These are phyloP conservation scores for Cytospora schulzeri DNA, from an alignment of 2,329 filamentous ascomycete genomes.

Conservation along the genomic window DNA sequence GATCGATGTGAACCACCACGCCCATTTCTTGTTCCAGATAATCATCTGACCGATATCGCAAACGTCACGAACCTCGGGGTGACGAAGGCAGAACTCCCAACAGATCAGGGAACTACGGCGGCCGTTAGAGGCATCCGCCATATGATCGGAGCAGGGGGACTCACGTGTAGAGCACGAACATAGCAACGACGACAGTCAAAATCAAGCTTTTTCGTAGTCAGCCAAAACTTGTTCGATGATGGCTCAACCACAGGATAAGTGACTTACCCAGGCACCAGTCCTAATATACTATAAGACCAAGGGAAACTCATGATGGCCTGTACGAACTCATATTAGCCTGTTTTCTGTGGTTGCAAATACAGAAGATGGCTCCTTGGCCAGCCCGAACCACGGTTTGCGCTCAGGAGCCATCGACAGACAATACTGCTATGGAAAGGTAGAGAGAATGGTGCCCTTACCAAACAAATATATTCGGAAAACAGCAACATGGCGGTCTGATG, in stretches of 20 bases:
- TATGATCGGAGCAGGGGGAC: slow-evolving; percentile 59
- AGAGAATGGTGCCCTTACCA: slow-evolving; percentile 44
- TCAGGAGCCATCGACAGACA: not conserved
- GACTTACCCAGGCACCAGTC: slow-evolving; percentile 73
- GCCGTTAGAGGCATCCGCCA: slow-evolving; percentile 21
- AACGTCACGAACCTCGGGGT: slow-evolving; percentile 89
- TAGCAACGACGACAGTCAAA: slow-evolving; percentile 76
- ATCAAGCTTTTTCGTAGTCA: slow-evolving; percentile 57
- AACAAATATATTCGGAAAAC: slow-evolving; percentile 93
- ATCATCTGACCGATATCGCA: slow-evolving; percentile 96
- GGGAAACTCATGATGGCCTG: slow-evolving; percentile 89
- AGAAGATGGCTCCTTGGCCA: not conserved
- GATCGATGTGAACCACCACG: slow-evolving; percentile 68
- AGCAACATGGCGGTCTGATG: slow-evolving; percentile 77
- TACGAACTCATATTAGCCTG: slow-evolving; percentile 36
- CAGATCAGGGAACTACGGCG: slow-evolving; percentile 39
- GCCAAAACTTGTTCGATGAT: slow-evolving; percentile 10
- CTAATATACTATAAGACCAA: slow-evolving; percentile 86
- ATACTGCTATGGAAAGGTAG: not conserved
- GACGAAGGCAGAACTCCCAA: slow-evolving; percentile 87
- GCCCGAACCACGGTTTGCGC: not conserved
- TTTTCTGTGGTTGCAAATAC: not conserved
- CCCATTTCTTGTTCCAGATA: slow-evolving; percentile 81
- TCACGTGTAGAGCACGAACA: slow-evolving; percentile 81
- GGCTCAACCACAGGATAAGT: not conserved